Percentiles rank a stretch among this genome's conserved stretches.
phyloP scores from a whole-genome alignment of 2,329 filamentous ascomycete species.

The Aspergillus novoparasiticus region DNA sequence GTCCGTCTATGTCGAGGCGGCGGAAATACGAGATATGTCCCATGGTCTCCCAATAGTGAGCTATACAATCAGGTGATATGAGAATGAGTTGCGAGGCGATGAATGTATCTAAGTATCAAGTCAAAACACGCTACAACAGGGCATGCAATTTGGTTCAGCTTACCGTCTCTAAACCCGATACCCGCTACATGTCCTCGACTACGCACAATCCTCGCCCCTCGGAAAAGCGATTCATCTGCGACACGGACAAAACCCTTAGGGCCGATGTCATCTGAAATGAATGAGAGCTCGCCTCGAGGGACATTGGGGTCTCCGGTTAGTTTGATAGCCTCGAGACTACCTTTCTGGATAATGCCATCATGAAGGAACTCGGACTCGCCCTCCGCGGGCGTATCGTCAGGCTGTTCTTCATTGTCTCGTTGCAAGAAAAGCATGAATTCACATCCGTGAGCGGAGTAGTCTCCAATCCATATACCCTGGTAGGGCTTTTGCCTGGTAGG shows the following conservation, averaged over 20 bases:
- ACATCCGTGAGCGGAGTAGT: constrained; percentile 84
- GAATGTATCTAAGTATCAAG: constrained; percentile 48
- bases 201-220: constrained; percentile 72
- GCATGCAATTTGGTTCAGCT: constrained; percentile 35
- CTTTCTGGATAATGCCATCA: constrained; percentile 58
- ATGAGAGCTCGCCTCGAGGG: constrained; percentile 81
- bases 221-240: constrained; percentile 68
- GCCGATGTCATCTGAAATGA: constrained; percentile 77
- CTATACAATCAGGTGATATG: constrained; percentile 73
- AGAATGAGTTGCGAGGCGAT: constrained; percentile 77
- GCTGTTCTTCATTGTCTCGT: constrained; percentile 50
- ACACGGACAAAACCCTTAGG: constrained; percentile 63
- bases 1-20: constrained; percentile 44
- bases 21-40: constrained; percentile 49
- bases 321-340: constrained; percentile 80
- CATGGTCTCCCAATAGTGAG: constrained; percentile 75
- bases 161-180: constrained; percentile 71
- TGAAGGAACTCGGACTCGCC: constrained; percentile 49
- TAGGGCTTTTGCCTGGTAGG: constrained; percentile 79
- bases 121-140: constrained; percentile 11
- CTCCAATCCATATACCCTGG: constrained; percentile 89
- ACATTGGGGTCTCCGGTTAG: constrained; percentile 90
- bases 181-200: constrained; percentile 78
- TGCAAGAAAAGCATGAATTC: constrained; percentile 87
- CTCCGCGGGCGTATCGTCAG: constrained; percentile 45